Percentiles rank a stretch among this genome's conserved stretches.
phyloP scores from a whole-genome alignment of 1,284 basidiomycete genomes.

The Wallemia mellicola region DNA sequence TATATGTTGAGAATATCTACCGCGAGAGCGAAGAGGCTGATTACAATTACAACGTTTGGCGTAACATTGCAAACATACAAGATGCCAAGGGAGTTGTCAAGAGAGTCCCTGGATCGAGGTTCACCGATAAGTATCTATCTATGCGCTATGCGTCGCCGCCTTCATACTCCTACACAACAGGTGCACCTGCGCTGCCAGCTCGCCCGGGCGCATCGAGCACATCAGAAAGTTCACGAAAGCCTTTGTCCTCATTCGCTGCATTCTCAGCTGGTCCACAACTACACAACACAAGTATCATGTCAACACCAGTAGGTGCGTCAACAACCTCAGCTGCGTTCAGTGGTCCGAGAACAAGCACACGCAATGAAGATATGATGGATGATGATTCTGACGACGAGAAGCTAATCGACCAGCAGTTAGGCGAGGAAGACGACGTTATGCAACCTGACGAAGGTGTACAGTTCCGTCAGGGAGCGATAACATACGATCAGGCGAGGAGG shows the following conservation, averaged over 20 bases:
- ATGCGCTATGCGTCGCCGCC: conserved; percentile 23
- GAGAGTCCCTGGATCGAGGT: conserved; percentile 54
- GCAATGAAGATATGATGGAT: conserved; percentile 11
- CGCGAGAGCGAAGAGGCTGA: conserved; percentile 55
- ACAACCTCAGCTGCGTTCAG: conserved; percentile 8
- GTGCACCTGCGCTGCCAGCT: conserved; percentile 13
- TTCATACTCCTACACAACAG: conserved; percentile 19
- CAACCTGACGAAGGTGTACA: conserved; percentile 1
- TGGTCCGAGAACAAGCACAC: not conserved
- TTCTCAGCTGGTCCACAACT: conserved; percentile 47
- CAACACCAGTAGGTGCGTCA: conserved; percentile 2
- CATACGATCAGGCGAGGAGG: not conserved
- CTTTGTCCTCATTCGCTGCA: conserved; percentile 60
- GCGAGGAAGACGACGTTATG: not conserved
- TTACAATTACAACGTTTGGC: conserved; percentile 73
- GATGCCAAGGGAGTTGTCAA: conserved; percentile 52
- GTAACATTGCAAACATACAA: conserved; percentile 34
- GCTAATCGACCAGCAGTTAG: conserved; percentile 8
- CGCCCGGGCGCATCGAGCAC: conserved; percentile 6
- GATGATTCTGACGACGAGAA: conserved; percentile 29
- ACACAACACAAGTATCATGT: conserved; percentile 20
- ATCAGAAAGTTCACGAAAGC: conserved; percentile 32
- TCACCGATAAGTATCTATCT: conserved; percentile 75
- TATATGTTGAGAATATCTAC: conserved; percentile 82
- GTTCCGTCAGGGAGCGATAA: conserved; percentile 3